Percentiles rank a stretch among this genome's conserved stretches.
phyloP scores from a whole-genome alignment of 805 yeast species.

The Henningerozyma blattae region DNA sequence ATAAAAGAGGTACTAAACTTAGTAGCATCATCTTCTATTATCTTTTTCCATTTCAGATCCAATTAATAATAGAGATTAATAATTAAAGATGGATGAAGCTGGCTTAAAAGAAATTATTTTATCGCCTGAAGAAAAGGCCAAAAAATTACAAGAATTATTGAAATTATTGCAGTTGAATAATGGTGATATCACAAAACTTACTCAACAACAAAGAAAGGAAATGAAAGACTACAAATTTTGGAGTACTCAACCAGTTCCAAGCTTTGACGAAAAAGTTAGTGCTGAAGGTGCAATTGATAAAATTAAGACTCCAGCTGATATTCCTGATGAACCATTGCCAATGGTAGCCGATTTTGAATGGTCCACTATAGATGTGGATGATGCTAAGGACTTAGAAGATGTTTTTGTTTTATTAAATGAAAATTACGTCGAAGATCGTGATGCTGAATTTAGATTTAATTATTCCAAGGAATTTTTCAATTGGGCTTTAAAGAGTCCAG shows the following conservation, averaged over 20 bases:
- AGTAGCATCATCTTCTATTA: no score
- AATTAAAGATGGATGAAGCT: no score
- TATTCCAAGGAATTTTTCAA: constrained; percentile 71
- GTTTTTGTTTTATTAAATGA: constrained; percentile 71
- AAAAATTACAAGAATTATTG: constrained; percentile 39
- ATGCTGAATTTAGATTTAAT: constrained; percentile 83
- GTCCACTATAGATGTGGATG: constrained; percentile 60
- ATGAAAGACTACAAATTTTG: constrained; percentile 92
- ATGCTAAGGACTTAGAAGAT: constrained; percentile 51
- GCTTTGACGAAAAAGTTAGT: constrained; percentile 52
- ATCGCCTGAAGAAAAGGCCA: constrained; percentile 11
- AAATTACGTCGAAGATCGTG: constrained; percentile 90
- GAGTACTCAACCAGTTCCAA: constrained; percentile 94
- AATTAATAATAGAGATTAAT: no score
- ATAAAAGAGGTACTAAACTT: no score
- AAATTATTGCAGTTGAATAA: constrained; percentile 22
- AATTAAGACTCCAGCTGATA: constrained; percentile 54
- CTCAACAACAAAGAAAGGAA: constrained; percentile 48
- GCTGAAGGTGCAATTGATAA: constrained; percentile 76
- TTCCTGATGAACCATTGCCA: constrained; percentile 59
- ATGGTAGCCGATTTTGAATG: constrained; percentile 79
- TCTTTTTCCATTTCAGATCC: no score
- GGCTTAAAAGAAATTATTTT: no score
- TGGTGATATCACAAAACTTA: constrained; percentile 34
- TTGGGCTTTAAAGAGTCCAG: constrained; percentile 94